phyloP scores from a whole-genome alignment of 1,284 basidiomycete genomes.

The Polyporus tsugae region DNA sequence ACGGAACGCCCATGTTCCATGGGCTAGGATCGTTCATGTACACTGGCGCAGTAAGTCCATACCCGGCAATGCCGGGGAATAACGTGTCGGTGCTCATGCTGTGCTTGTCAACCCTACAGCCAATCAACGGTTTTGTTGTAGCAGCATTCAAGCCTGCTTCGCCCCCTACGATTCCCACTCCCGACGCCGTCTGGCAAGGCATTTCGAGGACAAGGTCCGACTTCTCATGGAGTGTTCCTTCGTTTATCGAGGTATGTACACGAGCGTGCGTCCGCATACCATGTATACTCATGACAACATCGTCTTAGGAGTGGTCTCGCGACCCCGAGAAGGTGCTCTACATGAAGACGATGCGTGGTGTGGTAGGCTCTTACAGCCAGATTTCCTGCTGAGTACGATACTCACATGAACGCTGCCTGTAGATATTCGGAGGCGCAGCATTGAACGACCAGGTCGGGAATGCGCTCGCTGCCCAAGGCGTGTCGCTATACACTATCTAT shows the following conservation, averaged over 20 bases:
- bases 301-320: constrained; percentile 29
- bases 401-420: background rate
- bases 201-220: constrained; percentile 25
- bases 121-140: constrained; percentile 25
- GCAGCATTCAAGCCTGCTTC: constrained; percentile 28
- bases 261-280: background rate
- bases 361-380: constrained; percentile 16
- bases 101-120: constrained; percentile 11
- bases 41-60: constrained; percentile 25
- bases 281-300: background rate
- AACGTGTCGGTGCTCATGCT: background rate
- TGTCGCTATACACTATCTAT: constrained; percentile 16
- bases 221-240: constrained; percentile 37
- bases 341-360: constrained; percentile 31
- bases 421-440: constrained; percentile 16
- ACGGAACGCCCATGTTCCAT: constrained; percentile 37
- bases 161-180: constrained; percentile 33
- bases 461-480: constrained; percentile 20
- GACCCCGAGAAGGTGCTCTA: constrained; percentile 29
- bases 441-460: constrained; percentile 22
- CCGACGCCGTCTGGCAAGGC: constrained; percentile 33
- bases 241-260: constrained; percentile 39
- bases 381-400: background rate
- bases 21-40: constrained; percentile 30
- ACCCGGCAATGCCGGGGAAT: no score